Evolutionary conservation across 208 protist species (phyloP).

Genomic region (Herpetomonas muscarum): DNA sequence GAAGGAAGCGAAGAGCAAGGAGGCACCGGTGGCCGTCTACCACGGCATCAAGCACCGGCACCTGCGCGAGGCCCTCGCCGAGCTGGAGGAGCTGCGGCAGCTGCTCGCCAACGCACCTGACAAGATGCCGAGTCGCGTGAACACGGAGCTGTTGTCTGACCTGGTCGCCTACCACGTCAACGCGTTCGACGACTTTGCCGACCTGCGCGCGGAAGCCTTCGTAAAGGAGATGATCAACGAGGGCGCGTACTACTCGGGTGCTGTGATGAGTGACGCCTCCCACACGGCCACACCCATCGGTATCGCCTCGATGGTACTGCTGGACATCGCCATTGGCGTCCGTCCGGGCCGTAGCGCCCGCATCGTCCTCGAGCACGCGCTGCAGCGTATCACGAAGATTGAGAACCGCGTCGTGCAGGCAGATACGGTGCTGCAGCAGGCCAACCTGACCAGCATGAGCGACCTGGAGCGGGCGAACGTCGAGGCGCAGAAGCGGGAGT

Average conservation of each 20-base stretch:
- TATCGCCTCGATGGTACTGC: slow-evolving; percentile 50
- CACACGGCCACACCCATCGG: slow-evolving; percentile 40
- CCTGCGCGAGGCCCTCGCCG: slow-evolving; percentile 48
- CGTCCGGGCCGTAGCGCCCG: slow-evolving; percentile 55
- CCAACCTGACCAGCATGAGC: slow-evolving; percentile 4
- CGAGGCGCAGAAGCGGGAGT: slow-evolving; percentile 52
- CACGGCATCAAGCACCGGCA: slow-evolving; percentile 59
- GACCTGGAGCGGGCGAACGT: slow-evolving; percentile 10
- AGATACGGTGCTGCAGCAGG: slow-evolving; percentile 29
- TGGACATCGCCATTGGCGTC: slow-evolving; percentile 80
- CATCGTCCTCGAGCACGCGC: slow-evolving; percentile 74
- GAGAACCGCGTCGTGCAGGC: slow-evolving; percentile 60
- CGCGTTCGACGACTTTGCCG: slow-evolving; percentile 79
- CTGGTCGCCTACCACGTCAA: slow-evolving; percentile 72
- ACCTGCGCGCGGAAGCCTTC: slow-evolving; percentile 58
- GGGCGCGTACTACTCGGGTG: slow-evolving; percentile 42
- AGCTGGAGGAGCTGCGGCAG: slow-evolving; percentile 58
- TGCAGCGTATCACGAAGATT: slow-evolving; percentile 36
- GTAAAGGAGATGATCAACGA: slow-evolving; percentile 73
- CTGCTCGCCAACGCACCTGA: slow-evolving; percentile 36
- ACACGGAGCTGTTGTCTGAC: slow-evolving; percentile 65
- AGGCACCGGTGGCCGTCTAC: slow-evolving; percentile 46
- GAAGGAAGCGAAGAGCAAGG: slow-evolving; percentile 15
- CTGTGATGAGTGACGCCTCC: slow-evolving; percentile 48
- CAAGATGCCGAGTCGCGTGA: slow-evolving; percentile 56